phyloP scores from a whole-genome alignment of 805 yeast species.

The Ogataea sp. region DNA sequence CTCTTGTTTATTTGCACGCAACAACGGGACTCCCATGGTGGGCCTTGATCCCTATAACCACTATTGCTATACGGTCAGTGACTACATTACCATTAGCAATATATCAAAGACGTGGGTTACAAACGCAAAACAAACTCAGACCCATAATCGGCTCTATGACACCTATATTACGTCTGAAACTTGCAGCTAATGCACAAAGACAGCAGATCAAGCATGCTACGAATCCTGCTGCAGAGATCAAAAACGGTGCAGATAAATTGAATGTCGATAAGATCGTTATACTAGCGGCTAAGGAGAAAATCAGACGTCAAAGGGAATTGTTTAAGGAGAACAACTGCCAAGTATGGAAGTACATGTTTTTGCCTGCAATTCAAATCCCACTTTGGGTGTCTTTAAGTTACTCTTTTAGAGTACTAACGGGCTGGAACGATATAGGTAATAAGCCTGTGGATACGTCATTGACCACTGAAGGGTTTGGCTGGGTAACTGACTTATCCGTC shows the following conservation, averaged over 20 bases:
- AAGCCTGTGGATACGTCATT: conserved; percentile 43
- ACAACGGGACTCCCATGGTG: conserved; percentile 75
- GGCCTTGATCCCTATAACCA: conserved; percentile 64
- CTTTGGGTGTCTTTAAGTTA: conserved; percentile 76
- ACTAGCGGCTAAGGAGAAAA: conserved; percentile 67
- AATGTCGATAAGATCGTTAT: conserved; percentile 74
- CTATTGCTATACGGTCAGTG: conserved; percentile 53
- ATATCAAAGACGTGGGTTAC: conserved; percentile 57
- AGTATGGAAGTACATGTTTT: conserved; percentile 66
- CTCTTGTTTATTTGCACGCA: conserved; percentile 42
- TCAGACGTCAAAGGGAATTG: conserved; percentile 65
- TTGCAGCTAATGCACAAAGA: conserved; percentile 39
- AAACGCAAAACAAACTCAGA: conserved; percentile 60
- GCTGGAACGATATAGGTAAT: conserved; percentile 39
- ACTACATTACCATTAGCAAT: conserved; percentile 78
- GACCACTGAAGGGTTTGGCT: conserved; percentile 45
- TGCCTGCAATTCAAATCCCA: conserved; percentile 82
- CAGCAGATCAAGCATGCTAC: conserved; percentile 20
- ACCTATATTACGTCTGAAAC: conserved; percentile 58
- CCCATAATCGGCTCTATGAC: conserved; percentile 69
- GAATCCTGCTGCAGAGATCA: conserved; percentile 13
- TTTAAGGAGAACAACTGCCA: conserved; percentile 64
- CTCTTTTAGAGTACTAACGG: conserved; percentile 69
- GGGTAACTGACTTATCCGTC: conserved; percentile 53
- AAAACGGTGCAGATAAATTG: conserved; percentile 31